Evolutionary conservation across 345 rosid genomes (phyloP).

Genomic region (Atalantia buxifolia): DNA sequence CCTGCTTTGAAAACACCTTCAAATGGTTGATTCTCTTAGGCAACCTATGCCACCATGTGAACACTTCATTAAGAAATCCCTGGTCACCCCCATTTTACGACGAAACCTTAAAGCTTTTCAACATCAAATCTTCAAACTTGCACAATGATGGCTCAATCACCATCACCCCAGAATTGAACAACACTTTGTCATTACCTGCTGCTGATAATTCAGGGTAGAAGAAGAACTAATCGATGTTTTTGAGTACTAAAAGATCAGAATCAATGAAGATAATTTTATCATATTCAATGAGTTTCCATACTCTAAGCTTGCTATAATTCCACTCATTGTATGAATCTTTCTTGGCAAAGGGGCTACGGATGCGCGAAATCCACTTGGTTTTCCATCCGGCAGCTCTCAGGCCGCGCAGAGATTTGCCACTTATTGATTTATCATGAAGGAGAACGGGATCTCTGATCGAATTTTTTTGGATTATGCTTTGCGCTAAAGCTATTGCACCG

Average conservation of each 20-base stretch:
- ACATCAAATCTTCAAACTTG: conserved; percentile 51
- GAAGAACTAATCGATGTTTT: conserved; percentile 56
- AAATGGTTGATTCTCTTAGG: conserved; percentile 47
- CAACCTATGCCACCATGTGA: conserved; percentile 88
- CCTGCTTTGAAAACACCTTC: conserved; percentile 30
- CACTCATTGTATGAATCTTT: conserved; percentile 73
- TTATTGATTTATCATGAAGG: conserved; percentile 55
- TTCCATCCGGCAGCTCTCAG: conserved; percentile 67
- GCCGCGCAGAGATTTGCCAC: conserved; percentile 38
- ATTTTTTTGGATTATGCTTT: conserved; percentile 58
- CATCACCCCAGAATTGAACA: conserved; percentile 88
- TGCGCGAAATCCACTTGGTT: conserved; percentile 42
- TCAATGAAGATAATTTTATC: conserved; percentile 75
- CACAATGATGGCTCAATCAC: conserved; percentile 81
- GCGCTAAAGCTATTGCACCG: conserved; percentile 87
- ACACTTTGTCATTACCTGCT: conserved; percentile 24
- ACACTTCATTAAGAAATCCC: conserved; percentile 72
- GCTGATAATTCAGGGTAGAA: conserved; percentile 70
- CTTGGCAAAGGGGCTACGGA: conserved; percentile 55
- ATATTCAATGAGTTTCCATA: conserved; percentile 63
- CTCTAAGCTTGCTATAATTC: conserved; percentile 84
- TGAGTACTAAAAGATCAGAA: conserved; percentile 53
- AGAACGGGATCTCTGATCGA: conserved; percentile 57
- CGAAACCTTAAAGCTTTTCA: conserved; percentile 29
- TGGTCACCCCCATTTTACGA: conserved; percentile 93